phyloP scores from a whole-genome alignment of 2,329 filamentous ascomycete genomes.

The Atkinsonella hypoxylon region DNA sequence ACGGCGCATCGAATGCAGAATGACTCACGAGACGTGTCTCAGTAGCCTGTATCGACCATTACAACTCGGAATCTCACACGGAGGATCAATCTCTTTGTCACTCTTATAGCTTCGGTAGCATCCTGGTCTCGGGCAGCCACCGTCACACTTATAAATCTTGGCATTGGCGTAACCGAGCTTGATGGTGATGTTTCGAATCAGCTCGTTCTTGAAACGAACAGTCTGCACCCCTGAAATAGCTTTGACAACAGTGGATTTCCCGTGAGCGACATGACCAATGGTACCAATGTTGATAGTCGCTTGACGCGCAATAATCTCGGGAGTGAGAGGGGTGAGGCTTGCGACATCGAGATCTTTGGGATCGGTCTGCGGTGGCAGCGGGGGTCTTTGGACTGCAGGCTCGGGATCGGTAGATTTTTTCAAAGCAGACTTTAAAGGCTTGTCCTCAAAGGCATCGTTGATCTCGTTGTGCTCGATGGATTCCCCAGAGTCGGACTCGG shows the following conservation, averaged over 20 bases:
- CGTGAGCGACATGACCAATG: constrained; percentile 97
- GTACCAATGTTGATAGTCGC: constrained; percentile 98
- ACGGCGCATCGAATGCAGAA: background rate
- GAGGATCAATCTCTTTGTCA: constrained; percentile 95
- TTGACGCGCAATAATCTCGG: constrained; percentile 94
- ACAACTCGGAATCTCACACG: constrained; percentile 90
- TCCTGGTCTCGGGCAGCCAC: constrained; percentile 80
- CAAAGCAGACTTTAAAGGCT: constrained; percentile 71
- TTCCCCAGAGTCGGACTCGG: constrained; percentile 56
- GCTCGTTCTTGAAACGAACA: constrained; percentile 98
- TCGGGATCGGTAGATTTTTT: constrained; percentile 56
- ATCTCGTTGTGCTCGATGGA: constrained; percentile 48
- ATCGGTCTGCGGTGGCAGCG: constrained; percentile 78
- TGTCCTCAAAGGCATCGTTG: constrained; percentile 46
- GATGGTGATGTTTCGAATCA: constrained; percentile 98
- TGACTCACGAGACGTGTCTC: constrained; percentile 78
- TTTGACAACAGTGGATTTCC: constrained; percentile 97
- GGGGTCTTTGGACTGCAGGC: constrained; percentile 40
- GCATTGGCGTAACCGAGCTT: constrained; percentile 99
- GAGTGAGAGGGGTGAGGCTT: constrained; percentile 71
- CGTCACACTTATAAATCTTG: constrained; percentile 99
- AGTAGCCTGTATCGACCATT: constrained; percentile 75
- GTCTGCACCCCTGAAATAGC: constrained; percentile 98
- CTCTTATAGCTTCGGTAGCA: constrained; percentile 98
- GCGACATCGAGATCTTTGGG: constrained; percentile 78